These are phyloP conservation scores for Calvatia gigantea DNA, from an alignment of 768 basidiomycete species.

Conservation along the genomic window DNA sequence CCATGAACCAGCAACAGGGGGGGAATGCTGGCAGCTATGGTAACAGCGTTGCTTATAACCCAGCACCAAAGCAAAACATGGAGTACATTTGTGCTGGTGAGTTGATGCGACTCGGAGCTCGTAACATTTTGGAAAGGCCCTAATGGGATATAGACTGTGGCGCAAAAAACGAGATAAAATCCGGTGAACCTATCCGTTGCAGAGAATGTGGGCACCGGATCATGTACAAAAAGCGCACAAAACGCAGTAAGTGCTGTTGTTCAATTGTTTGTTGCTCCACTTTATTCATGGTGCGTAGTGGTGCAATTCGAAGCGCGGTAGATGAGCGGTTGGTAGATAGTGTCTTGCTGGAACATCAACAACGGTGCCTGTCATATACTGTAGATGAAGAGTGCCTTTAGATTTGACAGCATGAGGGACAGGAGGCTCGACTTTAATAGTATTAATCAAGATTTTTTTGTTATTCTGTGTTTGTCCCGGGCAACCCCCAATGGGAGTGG, in stretches of 20 bases:
- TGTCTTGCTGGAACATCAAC: constrained; percentile 13
- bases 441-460: constrained; percentile 3
- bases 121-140: background rate
- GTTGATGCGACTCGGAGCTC: constrained; percentile 17
- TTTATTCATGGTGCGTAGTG: constrained; percentile 41
- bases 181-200: constrained; percentile 92
- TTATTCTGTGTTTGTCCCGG: constrained; percentile 18
- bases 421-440: too few relatives aligned
- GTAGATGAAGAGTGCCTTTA: too few relatives aligned
- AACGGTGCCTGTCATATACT: too few relatives aligned
- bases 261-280: background rate
- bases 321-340: constrained; percentile 11
- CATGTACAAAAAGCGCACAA: constrained; percentile 98
- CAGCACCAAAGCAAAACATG: constrained; percentile 58
- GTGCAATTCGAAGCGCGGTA: constrained; percentile 84
- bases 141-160: constrained; percentile 66
- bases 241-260: constrained; percentile 67
- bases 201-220: constrained; percentile 96
- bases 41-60: constrained; percentile 27
- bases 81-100: constrained; percentile 86
- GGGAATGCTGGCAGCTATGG: constrained; percentile 14
- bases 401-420: too few relatives aligned
- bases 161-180: constrained; percentile 86
- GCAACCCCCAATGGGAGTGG: background rate
- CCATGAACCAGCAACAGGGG: constrained; percentile 25